Conservation (phyloP, 495 filamentous ascomycete genomes). For the Hypoxylon intermedium region DNA sequence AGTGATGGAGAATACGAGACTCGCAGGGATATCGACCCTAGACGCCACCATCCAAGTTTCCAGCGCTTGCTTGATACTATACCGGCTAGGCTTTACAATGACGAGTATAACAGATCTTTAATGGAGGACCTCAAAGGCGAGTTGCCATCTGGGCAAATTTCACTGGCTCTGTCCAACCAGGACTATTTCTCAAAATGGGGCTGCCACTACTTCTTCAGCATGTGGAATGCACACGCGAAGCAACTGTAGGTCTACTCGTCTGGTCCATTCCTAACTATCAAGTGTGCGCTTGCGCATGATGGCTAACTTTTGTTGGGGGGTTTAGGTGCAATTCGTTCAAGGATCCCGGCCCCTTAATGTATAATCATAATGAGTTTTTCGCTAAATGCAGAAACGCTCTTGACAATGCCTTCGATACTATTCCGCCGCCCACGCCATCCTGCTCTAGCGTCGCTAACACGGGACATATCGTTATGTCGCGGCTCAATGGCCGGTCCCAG, state of each 20-base stretch:
- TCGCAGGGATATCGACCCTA: conserved; percentile 2
- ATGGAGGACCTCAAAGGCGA: conserved; percentile 46
- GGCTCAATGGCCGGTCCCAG: conserved; percentile 33
- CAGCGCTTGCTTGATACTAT: conserved; percentile 33
- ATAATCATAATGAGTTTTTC: conserved; percentile 51
- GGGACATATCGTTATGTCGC: conserved; percentile 37
- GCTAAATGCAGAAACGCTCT: conserved; percentile 45
- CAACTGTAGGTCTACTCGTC: conserved; percentile 40
- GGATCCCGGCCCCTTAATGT: conserved; percentile 54
- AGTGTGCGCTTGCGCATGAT: not conserved
- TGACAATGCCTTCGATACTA: conserved; percentile 46
- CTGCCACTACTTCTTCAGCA: conserved; percentile 53
- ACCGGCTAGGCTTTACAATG: conserved; percentile 38
- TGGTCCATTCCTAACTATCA: not conserved
- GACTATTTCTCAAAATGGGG: conserved; percentile 50
- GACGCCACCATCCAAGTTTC: conserved; percentile 10
- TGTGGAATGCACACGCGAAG: conserved; percentile 50
- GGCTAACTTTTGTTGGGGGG: not conserved
- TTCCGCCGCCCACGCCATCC: conserved; percentile 49
- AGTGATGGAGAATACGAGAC: conserved; percentile 40
- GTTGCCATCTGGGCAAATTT: conserved; percentile 46
- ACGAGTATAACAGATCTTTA: conserved; percentile 43
- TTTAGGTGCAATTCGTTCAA: conserved; percentile 56
- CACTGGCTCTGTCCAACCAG: conserved; percentile 39
- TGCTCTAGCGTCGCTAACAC: conserved; percentile 14